phyloP scores from a whole-genome alignment of 345 rosid genomes.

The Noccaea bulbosa region DNA sequence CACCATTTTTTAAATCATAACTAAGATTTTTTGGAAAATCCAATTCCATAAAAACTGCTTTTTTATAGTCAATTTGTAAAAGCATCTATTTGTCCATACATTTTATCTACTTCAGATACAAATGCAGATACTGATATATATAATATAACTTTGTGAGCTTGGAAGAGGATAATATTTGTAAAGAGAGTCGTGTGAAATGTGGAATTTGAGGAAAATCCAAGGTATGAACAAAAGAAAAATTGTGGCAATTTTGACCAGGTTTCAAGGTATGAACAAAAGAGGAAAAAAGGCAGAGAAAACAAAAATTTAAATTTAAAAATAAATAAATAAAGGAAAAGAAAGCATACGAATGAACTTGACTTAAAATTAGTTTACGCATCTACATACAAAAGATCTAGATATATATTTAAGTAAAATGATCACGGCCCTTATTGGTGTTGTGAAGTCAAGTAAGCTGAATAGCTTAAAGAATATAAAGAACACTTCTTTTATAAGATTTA shows the following conservation, averaged over 20 bases:
- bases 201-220: slow-evolving; percentile 16
- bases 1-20: slow-evolving; percentile 17
- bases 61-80: slow-evolving; percentile 13
- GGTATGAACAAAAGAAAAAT: neutral
- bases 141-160: neutral
- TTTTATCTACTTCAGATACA: slow-evolving; percentile 13
- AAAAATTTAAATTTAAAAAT: no score
- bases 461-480: no score
- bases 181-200: slow-evolving; percentile 19
- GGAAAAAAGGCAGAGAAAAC: neutral
- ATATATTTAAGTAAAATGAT: no score
- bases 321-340: neutral
- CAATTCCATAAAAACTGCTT: slow-evolving; percentile 10
- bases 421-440: no score
- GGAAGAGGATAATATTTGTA: slow-evolving; percentile 14
- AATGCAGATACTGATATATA: neutral
- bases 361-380: slow-evolving; percentile 5
- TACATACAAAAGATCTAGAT: neutral
- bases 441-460: no score
- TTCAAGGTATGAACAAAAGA: slow-evolving; percentile 16
- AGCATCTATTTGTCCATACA: slow-evolving; percentile 32
- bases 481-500: no score
- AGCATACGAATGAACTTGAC: neutral
- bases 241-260: neutral
- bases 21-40: slow-evolving; percentile 23